phyloP scores from a whole-genome alignment of 805 yeast genomes.

The Saccharomycopsis fibuligera region DNA sequence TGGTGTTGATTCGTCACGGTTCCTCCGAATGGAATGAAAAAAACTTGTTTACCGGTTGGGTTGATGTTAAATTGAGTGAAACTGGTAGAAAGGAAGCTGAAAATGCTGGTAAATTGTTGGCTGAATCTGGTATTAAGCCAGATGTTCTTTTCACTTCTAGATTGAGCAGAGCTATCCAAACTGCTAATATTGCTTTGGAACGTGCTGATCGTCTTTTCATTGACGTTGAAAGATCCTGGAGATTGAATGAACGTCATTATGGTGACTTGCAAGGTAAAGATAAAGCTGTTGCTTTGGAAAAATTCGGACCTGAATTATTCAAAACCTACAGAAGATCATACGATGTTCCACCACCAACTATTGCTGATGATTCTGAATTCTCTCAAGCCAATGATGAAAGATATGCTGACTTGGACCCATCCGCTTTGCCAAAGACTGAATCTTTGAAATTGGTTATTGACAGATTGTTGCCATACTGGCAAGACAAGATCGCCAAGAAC shows the following conservation, averaged over 20 bases:
- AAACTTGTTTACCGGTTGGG: constrained; percentile 99
- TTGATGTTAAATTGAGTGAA: constrained; percentile 80
- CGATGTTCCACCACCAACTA: constrained; percentile 92
- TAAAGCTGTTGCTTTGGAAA: constrained; percentile 85
- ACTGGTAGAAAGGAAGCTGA: constrained; percentile 86
- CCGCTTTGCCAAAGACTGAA: constrained; percentile 87
- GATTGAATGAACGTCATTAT: constrained; percentile 98
- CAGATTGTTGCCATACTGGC: constrained; percentile 96
- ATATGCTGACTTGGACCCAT: constrained; percentile 78
- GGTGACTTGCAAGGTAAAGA: constrained; percentile 99
- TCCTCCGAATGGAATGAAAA: constrained; percentile 99
- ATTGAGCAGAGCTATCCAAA: constrained; percentile 91
- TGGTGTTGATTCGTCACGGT: constrained; percentile 96
- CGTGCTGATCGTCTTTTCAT: constrained; percentile 84
- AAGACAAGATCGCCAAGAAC: constrained; percentile 82
- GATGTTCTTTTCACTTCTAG: constrained; percentile 87
- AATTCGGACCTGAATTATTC: constrained; percentile 89
- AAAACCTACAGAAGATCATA: constrained; percentile 96
- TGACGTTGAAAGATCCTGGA: constrained; percentile 93
- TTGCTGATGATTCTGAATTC: constrained; percentile 70
- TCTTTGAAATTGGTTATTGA: constrained; percentile 92
- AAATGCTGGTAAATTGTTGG: constrained; percentile 88
- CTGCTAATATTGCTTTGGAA: constrained; percentile 91
- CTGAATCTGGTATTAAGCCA: constrained; percentile 79
- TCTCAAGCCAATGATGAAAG: constrained; percentile 83